Conservation (phyloP, 2,329 filamentous ascomycete genomes). For the Hymenoscyphus fraxineus region DNA sequence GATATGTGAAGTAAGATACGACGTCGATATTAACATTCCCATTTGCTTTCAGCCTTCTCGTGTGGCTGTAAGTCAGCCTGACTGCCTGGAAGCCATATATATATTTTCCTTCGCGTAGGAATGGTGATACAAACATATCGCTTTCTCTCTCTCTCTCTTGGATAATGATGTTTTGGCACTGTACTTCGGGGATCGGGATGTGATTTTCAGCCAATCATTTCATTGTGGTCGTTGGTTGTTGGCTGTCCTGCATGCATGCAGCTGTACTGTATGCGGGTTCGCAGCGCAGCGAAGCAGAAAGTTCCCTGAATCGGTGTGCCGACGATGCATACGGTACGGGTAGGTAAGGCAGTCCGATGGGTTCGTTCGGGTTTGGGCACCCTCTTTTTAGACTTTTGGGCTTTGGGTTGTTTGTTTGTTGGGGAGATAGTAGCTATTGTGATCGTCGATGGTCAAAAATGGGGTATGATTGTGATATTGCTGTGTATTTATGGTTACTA, state of each 20-base stretch:
- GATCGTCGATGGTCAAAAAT: not conserved
- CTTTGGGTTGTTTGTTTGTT: not conserved
- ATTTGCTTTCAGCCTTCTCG: slow-evolving; percentile 1
- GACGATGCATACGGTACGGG: not conserved
- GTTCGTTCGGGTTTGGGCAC: not conserved
- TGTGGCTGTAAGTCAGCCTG: not conserved
- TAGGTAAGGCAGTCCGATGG: not conserved
- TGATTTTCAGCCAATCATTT: not conserved
- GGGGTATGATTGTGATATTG: not conserved
- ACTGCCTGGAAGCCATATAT: too few relatives aligned
- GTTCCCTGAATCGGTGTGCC: not conserved
- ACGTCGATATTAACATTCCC: not conserved
- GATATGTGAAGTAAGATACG: not conserved
- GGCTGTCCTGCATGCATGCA: not conserved
- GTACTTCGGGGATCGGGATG: not conserved
- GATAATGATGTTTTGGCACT: not conserved
- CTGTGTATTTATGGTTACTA: too few relatives aligned
- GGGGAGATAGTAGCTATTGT: too few relatives aligned
- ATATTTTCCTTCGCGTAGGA: too few relatives aligned
- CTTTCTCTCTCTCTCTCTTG: too few relatives aligned
- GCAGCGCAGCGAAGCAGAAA: not conserved
- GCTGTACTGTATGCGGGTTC: not conserved
- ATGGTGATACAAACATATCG: too few relatives aligned
- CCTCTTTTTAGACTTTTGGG: not conserved
- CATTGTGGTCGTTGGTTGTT: not conserved